Percentiles rank a stretch among this genome's conserved stretches.
phyloP scores from a whole-genome alignment of 768 basidiomycete genomes.

The Mycena filopes region DNA sequence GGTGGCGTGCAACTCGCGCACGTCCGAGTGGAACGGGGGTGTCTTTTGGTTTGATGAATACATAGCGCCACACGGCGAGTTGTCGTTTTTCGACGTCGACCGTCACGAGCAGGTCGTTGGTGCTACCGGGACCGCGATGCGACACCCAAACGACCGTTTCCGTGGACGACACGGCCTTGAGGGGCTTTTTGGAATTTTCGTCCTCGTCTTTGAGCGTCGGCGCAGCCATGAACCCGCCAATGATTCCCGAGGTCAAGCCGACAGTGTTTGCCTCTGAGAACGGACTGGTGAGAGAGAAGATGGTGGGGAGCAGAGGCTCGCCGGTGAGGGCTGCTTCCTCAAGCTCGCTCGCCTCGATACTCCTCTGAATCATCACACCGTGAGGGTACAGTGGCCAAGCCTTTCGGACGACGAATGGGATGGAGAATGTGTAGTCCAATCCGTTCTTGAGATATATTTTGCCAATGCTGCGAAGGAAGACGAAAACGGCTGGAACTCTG shows the following conservation, averaged over 20 bases:
- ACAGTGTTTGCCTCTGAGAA: slow-evolving; percentile 80
- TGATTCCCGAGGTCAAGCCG: slow-evolving; percentile 71
- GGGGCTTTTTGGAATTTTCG: slow-evolving; percentile 59
- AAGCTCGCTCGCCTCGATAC: slow-evolving; percentile 73
- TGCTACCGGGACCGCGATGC: slow-evolving; percentile 49
- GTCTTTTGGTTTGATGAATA: slow-evolving; percentile 70
- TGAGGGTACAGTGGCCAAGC: slow-evolving; percentile 85
- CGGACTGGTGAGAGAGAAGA: slow-evolving; percentile 82
- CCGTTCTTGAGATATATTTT: slow-evolving; percentile 79
- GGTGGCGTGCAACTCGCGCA: slow-evolving; percentile 47
- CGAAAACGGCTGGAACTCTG: slow-evolving; percentile 71
- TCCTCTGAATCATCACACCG: slow-evolving; percentile 82
- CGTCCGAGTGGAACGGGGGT: slow-evolving; percentile 54
- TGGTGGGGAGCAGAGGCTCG: slow-evolving; percentile 78
- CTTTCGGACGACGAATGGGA: slow-evolving; percentile 82
- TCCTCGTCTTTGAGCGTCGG: slow-evolving; percentile 64
- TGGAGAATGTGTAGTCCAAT: slow-evolving; percentile 77
- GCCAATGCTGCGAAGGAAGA: slow-evolving; percentile 81
- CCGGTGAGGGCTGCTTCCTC: slow-evolving; percentile 73
- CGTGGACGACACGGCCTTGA: slow-evolving; percentile 66
- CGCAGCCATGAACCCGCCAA: slow-evolving; percentile 53
- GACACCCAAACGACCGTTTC: slow-evolving; percentile 77
- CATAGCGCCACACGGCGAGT: slow-evolving; percentile 80
- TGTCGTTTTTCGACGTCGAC: slow-evolving; percentile 62
- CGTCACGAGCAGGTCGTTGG: slow-evolving; percentile 66